A percentile compares a stretch with the other conserved stretches of the same genome.
Evolutionary conservation across 2,329 filamentous ascomycete genomes (phyloP).

Genomic region (Fusarium domesticum): DNA sequence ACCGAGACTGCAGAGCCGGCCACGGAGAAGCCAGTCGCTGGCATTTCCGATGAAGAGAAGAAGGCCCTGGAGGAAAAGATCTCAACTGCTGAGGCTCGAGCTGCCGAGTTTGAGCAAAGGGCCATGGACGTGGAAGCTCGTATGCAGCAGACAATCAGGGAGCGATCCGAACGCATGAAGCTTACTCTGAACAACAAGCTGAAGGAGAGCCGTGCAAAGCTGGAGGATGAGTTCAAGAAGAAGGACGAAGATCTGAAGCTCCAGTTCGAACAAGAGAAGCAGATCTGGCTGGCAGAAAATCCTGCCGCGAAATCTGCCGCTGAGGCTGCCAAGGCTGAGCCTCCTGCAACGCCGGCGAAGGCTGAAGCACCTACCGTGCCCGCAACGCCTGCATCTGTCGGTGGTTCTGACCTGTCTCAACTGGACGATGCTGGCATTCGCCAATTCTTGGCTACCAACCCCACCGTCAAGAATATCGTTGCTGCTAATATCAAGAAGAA

Average conservation of each 20-base stretch:
- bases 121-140: conserved; percentile 62
- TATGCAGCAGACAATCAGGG: conserved; percentile 59
- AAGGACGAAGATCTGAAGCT: conserved; percentile 53
- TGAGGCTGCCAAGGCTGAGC: conserved; percentile 15
- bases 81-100: conserved; percentile 57
- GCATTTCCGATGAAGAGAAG: conserved; percentile 55
- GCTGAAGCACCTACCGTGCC: conserved; percentile 33
- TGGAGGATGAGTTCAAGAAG: conserved; percentile 52
- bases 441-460: conserved; percentile 54
- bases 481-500: conserved; percentile 66
- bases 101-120: conserved; percentile 63
- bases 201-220: conserved; percentile 57
- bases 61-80: conserved; percentile 62
- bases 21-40: conserved; percentile 8
- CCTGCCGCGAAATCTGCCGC: conserved; percentile 28
- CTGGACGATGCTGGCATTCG: conserved; percentile 56
- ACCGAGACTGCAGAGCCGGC: conserved; percentile 17
- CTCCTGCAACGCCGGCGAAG: conserved; percentile 41
- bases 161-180: conserved; percentile 67
- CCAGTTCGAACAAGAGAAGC: conserved; percentile 60
- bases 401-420: conserved; percentile 43
- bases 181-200: conserved; percentile 66
- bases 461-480: conserved; percentile 57
- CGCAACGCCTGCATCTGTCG: conserved; percentile 36
- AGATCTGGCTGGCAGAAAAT: conserved; percentile 59